These are phyloP conservation scores for Phytophthora rubi DNA, from an alignment of 352 stramenopile species.

Conservation along the genomic window DNA sequence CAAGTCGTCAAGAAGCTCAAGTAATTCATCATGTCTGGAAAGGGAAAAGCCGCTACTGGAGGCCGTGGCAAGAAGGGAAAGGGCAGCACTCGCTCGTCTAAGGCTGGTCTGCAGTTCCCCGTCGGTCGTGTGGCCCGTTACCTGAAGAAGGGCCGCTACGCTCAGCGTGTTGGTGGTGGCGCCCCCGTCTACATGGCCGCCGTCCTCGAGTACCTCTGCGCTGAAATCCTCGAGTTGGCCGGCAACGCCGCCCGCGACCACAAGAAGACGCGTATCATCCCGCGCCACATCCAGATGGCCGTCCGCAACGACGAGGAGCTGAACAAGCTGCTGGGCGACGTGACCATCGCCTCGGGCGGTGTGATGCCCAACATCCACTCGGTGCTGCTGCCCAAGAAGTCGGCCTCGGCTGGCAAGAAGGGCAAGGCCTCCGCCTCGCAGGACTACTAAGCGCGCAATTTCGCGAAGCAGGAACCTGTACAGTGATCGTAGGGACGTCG, in stretches of 20 bases:
- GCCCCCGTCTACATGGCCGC: constrained; percentile 96
- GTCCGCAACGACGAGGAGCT: constrained; percentile 95
- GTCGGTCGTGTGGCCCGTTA: constrained; percentile 95
- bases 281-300: constrained; percentile 96
- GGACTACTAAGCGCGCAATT: constrained; percentile 55
- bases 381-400: constrained; percentile 91
- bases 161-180: constrained; percentile 90
- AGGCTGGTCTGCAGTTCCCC: constrained; percentile 96
- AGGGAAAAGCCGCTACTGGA: constrained; percentile 77
- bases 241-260: constrained; percentile 95
- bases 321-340: constrained; percentile 94
- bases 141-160: constrained; percentile 93
- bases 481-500: constrained; percentile 17
- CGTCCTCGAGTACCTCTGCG: constrained; percentile 94
- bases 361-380: constrained; percentile 97
- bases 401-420: constrained; percentile 53
- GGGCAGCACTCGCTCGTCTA: constrained; percentile 75
- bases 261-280: constrained; percentile 97
- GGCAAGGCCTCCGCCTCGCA: constrained; percentile 58
- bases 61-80: constrained; percentile 80
- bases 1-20: constrained; percentile 36
- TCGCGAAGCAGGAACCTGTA: constrained; percentile 10
- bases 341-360: constrained; percentile 96
- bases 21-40: constrained; percentile 67
- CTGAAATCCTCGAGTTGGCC: constrained; percentile 95